phyloP scores from a whole-genome alignment of 2,329 filamentous ascomycete genomes.

The Venturia asperata region DNA sequence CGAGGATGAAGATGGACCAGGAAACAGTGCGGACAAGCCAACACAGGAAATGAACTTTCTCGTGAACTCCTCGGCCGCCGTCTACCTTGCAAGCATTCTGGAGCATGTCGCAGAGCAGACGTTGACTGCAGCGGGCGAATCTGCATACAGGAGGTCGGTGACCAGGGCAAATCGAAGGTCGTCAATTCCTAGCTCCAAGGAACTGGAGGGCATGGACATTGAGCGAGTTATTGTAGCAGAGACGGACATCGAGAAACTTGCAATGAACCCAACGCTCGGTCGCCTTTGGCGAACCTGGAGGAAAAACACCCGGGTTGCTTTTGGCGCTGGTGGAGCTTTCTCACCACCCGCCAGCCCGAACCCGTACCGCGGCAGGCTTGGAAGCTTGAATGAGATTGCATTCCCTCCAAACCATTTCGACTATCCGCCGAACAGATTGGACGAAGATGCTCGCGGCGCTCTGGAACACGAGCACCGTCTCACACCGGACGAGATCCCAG shows the following conservation, averaged over 20 bases:
- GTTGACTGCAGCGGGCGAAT: slow-evolving; percentile 77
- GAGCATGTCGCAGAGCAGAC: slow-evolving; percentile 92
- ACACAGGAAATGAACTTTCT: slow-evolving; percentile 24
- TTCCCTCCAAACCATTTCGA: neutral
- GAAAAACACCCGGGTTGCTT: slow-evolving; percentile 59
- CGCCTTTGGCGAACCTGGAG: slow-evolving; percentile 93
- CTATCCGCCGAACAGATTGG: slow-evolving; percentile 23
- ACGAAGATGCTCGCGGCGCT: slow-evolving; percentile 24
- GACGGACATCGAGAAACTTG: slow-evolving; percentile 84
- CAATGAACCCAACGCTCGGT: slow-evolving; percentile 80
- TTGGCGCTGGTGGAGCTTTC: neutral
- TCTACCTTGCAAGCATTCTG: slow-evolving; percentile 90
- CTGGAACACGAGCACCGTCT: slow-evolving; percentile 15
- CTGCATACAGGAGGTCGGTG: slow-evolving; percentile 60
- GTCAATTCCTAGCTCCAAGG: slow-evolving; percentile 36
- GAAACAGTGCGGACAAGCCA: slow-evolving; percentile 29
- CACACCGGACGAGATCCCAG: slow-evolving; percentile 28
- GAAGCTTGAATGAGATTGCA: slow-evolving; percentile 17
- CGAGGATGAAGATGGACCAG: slow-evolving; percentile 47
- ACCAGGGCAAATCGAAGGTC: slow-evolving; percentile 34
- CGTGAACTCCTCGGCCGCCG: slow-evolving; percentile 78
- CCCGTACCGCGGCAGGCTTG: slow-evolving; percentile 9
- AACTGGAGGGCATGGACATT: slow-evolving; percentile 49
- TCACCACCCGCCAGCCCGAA: slow-evolving; percentile 6
- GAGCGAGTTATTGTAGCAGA: slow-evolving; percentile 80